Percentiles rank a stretch among this genome's conserved stretches.
Conservation (phyloP, 2,329 filamentous ascomycete genomes). For the Sclerotinia spermophila region DNA sequence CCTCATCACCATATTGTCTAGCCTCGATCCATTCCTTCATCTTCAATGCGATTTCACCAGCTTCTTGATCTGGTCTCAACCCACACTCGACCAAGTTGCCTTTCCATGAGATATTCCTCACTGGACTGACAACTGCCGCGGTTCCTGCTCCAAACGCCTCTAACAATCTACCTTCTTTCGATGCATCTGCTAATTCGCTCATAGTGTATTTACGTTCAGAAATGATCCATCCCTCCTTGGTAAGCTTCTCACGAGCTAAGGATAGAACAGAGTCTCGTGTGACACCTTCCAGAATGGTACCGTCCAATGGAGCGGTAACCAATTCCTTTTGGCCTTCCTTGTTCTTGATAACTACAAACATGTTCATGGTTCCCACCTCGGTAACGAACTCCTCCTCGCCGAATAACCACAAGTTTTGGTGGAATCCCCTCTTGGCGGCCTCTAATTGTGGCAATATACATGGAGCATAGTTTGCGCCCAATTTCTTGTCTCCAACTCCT, state of each 20-base stretch:
- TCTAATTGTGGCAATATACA: constrained; percentile 96
- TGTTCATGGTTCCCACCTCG: constrained; percentile 98
- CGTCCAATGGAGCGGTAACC: constrained; percentile 90
- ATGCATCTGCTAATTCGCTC: constrained; percentile 75
- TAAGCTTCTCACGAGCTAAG: constrained; percentile 79
- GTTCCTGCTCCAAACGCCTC: constrained; percentile 95
- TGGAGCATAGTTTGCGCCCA: constrained; percentile 98
- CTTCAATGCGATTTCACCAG: constrained; percentile 75
- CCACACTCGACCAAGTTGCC: constrained; percentile 80
- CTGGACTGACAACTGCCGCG: constrained; percentile 87
- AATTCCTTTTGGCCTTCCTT: constrained; percentile 88
- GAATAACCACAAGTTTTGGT: constrained; percentile 98
- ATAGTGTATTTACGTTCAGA: constrained; percentile 91
- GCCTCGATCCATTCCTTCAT: constrained; percentile 98
- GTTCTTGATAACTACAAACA: constrained; percentile 83
- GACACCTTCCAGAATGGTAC: constrained; percentile 93
- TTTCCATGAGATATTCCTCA: constrained; percentile 86
- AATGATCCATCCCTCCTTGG: constrained; percentile 82
- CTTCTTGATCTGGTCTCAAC: constrained; percentile 75
- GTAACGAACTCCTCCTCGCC: constrained; percentile 94
- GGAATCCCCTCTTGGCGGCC: constrained; percentile 86
- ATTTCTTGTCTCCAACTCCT: constrained; percentile 96
- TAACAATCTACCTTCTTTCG: constrained; percentile 77
- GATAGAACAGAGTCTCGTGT: constrained; percentile 87
- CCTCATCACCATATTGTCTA: constrained; percentile 91